Evolutionary conservation across 768 basidiomycete genomes (phyloP), one percentile per base, ranked within the genome.

Genomic region (Tylopilus sp.): DNA sequence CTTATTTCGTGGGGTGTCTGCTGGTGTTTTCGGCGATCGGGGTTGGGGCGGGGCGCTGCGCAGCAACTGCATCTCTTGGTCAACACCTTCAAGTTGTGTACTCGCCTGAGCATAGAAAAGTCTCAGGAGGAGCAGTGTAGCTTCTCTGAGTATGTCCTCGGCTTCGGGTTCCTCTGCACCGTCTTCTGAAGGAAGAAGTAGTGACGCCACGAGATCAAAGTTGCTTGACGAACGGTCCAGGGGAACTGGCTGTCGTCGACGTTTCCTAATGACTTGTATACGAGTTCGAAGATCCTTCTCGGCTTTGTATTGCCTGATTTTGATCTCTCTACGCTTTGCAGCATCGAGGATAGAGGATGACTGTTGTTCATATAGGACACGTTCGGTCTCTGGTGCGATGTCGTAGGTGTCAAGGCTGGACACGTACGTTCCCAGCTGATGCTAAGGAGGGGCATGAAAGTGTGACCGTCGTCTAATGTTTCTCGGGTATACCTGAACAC

Each of bases 221-320:
- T 87, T 79, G 12, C 76, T 78, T 38, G 70, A 63, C 1, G 69
- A 50, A 33, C 69, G 60, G 20, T 70, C 71, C 25, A 60, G 62
- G 1, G 64, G 44, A 30, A 73, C 53, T 2, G 64, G 53, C 39
- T 79, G 78, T 47, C 76, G 67, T 46, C 77, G 76, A 35, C 77
- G 80, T 69, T 78, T 81, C 44, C 78, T 78, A 20, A 88, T 62
- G 39, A 72, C 69, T 70, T 91, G 80, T 23, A 98, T 80, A 51
- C 78, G 78, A 18, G 70, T 69, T 48, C 82, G 79, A 25, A 98
- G 69, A 31, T 88, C 86, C 68, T 90, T 95, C 69, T 95, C 93
- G 50, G 81, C 79, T 68, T 86, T 84, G 68, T 83, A 98, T 64
- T 95, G 94, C 54, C 81, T 84, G 56, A 99, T 97, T 74, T 97